These are phyloP conservation scores for Saccharum spontaneum DNA, from an alignment of 176 grass and related monocot species.

Conservation along the genomic window DNA sequence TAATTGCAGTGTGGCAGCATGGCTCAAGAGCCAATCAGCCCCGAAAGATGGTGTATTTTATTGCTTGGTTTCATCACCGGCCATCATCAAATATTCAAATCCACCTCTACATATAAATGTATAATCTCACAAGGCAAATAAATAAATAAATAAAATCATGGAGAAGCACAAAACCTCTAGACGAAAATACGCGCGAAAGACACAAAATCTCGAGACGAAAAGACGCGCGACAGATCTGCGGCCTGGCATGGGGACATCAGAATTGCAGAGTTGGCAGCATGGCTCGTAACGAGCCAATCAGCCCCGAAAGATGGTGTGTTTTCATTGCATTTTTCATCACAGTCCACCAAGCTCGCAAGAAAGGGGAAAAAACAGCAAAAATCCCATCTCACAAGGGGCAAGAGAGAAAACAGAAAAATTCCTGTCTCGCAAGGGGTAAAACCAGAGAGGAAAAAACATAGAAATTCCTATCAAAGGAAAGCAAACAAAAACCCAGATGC, in stretches of 20 bases:
- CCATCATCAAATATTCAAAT: neutral
- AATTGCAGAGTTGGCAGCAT: slow-evolving; percentile 51
- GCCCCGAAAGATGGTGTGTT: slow-evolving; percentile 56
- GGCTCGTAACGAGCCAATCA: neutral
- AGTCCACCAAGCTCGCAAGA: neutral
- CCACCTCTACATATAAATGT: rapidly evolving
- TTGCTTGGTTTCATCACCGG: slow-evolving; percentile 3
- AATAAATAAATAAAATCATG: neutral
- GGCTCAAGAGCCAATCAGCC: slow-evolving; percentile 1
- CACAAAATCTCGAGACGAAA: too few species aligned
- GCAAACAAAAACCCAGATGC: too few species aligned
- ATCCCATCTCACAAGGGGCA: rapidly evolving
- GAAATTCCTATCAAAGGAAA: too few species aligned
- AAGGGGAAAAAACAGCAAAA: neutral
- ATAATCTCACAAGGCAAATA: neutral
- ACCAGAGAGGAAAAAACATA: too few species aligned
- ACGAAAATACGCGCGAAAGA: neutral
- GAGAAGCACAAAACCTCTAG: neutral
- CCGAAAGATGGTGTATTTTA: slow-evolving; percentile 29
- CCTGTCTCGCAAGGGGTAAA: too few species aligned
- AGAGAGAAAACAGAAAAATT: neutral
- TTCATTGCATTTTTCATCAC: slow-evolving; percentile 36
- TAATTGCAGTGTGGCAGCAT: slow-evolving; percentile 44
- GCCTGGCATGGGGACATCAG: neutral
- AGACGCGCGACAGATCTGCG: neutral